Evolutionary conservation across 768 basidiomycete species (phyloP).

Genomic region (Porpolomopsis calyptriformis): DNA sequence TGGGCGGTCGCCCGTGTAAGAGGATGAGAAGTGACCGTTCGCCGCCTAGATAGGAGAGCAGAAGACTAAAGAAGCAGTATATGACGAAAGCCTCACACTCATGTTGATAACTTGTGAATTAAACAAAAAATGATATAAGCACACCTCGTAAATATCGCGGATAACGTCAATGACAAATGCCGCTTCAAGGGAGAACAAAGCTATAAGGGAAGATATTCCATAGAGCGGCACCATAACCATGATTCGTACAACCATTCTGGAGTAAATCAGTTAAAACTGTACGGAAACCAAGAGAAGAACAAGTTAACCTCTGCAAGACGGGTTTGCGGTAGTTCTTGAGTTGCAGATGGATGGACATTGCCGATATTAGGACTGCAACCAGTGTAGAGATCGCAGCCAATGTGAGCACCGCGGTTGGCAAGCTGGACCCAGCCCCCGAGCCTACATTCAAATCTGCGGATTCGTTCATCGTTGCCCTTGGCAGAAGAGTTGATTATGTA

Average conservation of each 20-base stretch:
- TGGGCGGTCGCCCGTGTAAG: conserved; percentile 83
- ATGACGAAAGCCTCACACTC: conserved; percentile 74
- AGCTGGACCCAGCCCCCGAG: conserved; percentile 49
- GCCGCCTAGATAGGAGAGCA: conserved; percentile 80
- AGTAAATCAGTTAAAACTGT: conserved; percentile 1
- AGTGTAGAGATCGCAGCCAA: conserved; percentile 54
- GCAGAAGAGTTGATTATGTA: no score
- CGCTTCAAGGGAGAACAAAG: conserved; percentile 85
- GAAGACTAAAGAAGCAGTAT: conserved; percentile 81
- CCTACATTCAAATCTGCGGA: conserved; percentile 5
- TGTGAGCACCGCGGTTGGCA: conserved; percentile 45
- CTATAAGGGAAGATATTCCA: conserved; percentile 81
- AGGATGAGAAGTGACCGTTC: conserved; percentile 88
- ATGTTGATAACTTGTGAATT: not conserved
- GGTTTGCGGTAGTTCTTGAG: conserved; percentile 83
- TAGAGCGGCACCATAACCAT: conserved; percentile 97
- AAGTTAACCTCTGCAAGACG: conserved; percentile 54
- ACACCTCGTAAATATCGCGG: conserved; percentile 91
- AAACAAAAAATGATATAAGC: not conserved
- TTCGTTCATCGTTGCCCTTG: not conserved
- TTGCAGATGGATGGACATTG: conserved; percentile 68
- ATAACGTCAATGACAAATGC: conserved; percentile 95
- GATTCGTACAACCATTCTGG: conserved; percentile 84
- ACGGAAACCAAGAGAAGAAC: not conserved
- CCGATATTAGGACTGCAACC: conserved; percentile 63